Conservation (phyloP, 2,329 filamentous ascomycete genomes). For the Fusarium albosuccineum region DNA sequence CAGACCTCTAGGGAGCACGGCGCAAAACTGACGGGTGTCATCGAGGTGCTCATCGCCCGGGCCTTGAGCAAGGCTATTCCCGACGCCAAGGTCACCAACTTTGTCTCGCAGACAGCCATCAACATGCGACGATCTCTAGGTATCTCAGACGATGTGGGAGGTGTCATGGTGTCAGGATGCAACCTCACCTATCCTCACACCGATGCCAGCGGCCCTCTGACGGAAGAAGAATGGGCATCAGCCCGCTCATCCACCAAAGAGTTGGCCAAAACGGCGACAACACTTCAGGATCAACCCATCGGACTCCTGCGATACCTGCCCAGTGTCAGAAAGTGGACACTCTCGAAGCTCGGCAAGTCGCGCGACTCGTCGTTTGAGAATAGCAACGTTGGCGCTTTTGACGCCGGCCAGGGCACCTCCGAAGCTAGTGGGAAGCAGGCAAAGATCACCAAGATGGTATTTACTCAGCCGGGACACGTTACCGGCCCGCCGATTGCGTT, state of each 20-base stretch:
- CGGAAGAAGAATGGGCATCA: conserved; percentile 38
- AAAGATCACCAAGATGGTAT: conserved; percentile 38
- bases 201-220: conserved; percentile 15
- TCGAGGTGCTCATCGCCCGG: conserved; percentile 38
- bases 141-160: conserved; percentile 32
- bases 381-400: conserved; percentile 42
- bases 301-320: conserved; percentile 39
- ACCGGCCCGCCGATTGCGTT: conserved; percentile 36
- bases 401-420: neutral
- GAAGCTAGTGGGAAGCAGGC: neutral
- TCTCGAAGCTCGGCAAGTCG: conserved; percentile 34
- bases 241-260: conserved; percentile 26
- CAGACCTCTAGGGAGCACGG: conserved; percentile 28
- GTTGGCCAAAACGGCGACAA: conserved; percentile 26
- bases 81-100: conserved; percentile 38
- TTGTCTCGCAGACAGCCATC: conserved; percentile 40
- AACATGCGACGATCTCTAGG: conserved; percentile 43
- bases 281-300: conserved; percentile 37
- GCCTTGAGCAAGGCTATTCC: conserved; percentile 37
- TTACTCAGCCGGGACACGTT: conserved; percentile 42
- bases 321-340: conserved; percentile 41
- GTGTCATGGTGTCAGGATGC: conserved; percentile 30
- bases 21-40: conserved; percentile 38
- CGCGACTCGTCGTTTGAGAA: conserved; percentile 42
- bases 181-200: conserved; percentile 29